A percentile compares a stretch with the other conserved stretches of the same genome.
Conservation (phyloP, 306 rosid species). For the Cucurbita argyrosperma region DNA sequence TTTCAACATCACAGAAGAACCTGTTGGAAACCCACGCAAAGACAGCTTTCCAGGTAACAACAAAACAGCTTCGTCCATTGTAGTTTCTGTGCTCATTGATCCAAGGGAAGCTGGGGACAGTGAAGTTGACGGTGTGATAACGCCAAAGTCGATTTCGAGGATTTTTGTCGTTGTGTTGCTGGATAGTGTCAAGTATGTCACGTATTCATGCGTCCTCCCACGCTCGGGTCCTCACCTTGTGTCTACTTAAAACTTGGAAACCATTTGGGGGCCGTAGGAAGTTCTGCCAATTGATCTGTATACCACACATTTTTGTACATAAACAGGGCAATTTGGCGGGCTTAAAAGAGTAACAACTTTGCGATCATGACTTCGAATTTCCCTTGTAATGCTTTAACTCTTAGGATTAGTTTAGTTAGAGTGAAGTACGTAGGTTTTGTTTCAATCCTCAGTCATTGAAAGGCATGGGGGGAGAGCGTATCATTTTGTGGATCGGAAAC, state of each 20-base stretch:
- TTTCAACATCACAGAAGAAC: conserved; percentile 46
- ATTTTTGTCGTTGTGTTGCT: conserved; percentile 69
- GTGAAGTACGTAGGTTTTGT: not conserved
- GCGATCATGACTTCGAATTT: not conserved
- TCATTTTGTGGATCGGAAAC: not conserved
- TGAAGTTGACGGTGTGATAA: conserved; percentile 60
- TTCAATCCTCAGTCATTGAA: not conserved
- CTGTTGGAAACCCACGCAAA: conserved; percentile 19
- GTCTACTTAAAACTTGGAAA: conserved; percentile 26
- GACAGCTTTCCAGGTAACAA: conserved; percentile 42
- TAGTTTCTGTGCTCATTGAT: conserved; percentile 86
- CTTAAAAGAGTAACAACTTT: not conserved
- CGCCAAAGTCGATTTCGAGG: conserved; percentile 62
- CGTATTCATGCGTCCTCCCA: conserved; percentile 86
- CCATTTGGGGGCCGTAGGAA: not conserved
- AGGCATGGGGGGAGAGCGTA: not conserved
- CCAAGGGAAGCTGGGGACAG: conserved; percentile 62
- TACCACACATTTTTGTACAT: not conserved
- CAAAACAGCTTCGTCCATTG: conserved; percentile 52
- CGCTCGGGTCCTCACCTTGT: conserved; percentile 51
- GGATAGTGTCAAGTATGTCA: conserved; percentile 82
- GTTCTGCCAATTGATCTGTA: not conserved
- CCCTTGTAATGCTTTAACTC: not conserved
- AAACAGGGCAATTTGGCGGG: not conserved
- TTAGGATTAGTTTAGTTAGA: not conserved